These are phyloP conservation scores for Xylaria sp. DNA, from an alignment of 2,329 filamentous ascomycete genomes.

Conservation along the genomic window DNA sequence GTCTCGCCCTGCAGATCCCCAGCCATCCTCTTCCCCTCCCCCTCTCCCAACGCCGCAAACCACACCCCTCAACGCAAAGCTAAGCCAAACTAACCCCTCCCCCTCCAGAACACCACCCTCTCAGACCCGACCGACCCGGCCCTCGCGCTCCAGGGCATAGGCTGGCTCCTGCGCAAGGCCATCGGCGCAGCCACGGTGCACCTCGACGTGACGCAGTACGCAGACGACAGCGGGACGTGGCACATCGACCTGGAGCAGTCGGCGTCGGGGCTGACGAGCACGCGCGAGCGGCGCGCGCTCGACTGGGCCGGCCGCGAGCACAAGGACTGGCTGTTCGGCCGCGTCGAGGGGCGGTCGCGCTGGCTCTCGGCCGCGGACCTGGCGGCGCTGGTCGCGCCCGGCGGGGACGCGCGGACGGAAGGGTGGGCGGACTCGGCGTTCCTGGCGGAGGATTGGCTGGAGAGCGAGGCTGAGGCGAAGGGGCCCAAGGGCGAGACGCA, in stretches of 20 bases:
- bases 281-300: constrained; percentile 58
- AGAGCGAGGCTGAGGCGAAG: constrained; percentile 56
- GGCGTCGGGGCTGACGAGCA: constrained; percentile 73
- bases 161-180: constrained; percentile 75
- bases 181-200: constrained; percentile 73
- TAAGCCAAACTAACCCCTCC: not conserved
- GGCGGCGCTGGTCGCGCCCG: constrained; percentile 61
- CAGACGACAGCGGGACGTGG: constrained; percentile 46
- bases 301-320: constrained; percentile 65
- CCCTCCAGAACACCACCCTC: constrained; percentile 71
- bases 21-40: not conserved
- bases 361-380: constrained; percentile 60
- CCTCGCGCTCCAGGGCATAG: constrained; percentile 73
- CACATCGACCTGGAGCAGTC: constrained; percentile 77
- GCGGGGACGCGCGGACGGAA: constrained; percentile 59
- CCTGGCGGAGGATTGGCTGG: constrained; percentile 65
- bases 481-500: constrained; percentile 63
- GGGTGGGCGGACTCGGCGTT: constrained; percentile 59
- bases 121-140: constrained; percentile 72
- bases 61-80: not conserved
- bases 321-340: constrained; percentile 80
- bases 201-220: constrained; percentile 64
- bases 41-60: not conserved
- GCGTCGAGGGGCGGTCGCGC: constrained; percentile 64
- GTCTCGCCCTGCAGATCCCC: too few relatives aligned